A percentile compares a stretch with the other conserved stretches of the same genome.
Conservation (phyloP, 345 rosid species). For the Eucalyptus marginata region DNA sequence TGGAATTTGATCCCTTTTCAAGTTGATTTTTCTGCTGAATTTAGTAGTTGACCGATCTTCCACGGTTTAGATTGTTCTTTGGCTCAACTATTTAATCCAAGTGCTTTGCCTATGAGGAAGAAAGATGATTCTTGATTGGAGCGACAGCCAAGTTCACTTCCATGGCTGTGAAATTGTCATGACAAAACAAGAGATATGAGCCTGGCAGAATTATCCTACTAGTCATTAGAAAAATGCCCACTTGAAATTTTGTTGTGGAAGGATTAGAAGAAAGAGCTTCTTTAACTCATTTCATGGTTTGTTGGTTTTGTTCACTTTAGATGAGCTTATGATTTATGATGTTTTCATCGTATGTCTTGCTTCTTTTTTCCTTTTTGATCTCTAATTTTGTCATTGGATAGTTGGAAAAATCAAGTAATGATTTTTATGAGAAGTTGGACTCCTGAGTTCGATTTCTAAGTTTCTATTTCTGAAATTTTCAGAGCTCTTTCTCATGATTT, state of each 20-base stretch:
- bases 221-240: background rate
- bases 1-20: too few relatives aligned
- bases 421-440: background rate
- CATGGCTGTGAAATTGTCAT: background rate
- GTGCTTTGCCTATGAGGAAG: background rate
- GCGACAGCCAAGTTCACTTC: background rate
- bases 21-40: too few relatives aligned
- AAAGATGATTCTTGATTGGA: background rate
- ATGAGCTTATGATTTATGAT: background rate
- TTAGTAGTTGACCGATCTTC: too few relatives aligned
- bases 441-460: background rate
- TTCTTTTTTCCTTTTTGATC: background rate
- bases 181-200: background rate
- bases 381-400: background rate
- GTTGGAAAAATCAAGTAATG: background rate
- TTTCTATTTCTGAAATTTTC: background rate
- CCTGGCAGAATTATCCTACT: background rate
- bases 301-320: background rate
- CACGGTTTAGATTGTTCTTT: too few relatives aligned
- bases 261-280: background rate
- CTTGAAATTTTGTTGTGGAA: background rate
- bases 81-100: too few relatives aligned
- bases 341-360: background rate
- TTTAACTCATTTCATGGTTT: background rate
- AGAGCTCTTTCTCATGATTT: background rate